Evolutionary conservation across 1,139 yeast species (phyloP).

Genomic region (Pichia sp.): DNA sequence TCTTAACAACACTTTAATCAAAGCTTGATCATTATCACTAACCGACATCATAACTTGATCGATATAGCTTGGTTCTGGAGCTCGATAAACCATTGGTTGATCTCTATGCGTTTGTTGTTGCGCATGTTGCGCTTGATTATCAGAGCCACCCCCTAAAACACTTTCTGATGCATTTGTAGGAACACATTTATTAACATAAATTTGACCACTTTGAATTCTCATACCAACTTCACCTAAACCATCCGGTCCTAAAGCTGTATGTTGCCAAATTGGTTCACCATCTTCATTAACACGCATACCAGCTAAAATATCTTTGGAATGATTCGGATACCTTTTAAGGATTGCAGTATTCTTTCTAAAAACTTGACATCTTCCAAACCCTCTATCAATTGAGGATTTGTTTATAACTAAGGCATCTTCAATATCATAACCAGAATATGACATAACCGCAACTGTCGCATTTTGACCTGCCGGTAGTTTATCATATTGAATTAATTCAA

Average conservation of each 20-base stretch:
- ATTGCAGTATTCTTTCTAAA: constrained; percentile 86
- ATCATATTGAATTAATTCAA: constrained; percentile 91
- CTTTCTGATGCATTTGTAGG: constrained; percentile 84
- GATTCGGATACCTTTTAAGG: constrained; percentile 87
- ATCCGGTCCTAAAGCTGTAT: constrained; percentile 82
- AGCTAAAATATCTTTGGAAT: constrained; percentile 81
- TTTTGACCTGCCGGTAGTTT: constrained; percentile 98
- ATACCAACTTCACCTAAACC: constrained; percentile 97
- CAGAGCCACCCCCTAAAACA: constrained; percentile 42
- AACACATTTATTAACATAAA: constrained; percentile 85
- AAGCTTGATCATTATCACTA: constrained; percentile 89
- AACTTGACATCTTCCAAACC: constrained; percentile 98
- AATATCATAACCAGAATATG: constrained; percentile 97
- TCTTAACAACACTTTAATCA: constrained; percentile 83
- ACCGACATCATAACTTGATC: constrained; percentile 98
- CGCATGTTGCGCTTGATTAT: constrained; percentile 21
- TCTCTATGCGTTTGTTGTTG: constrained; percentile 43
- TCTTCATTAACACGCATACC: constrained; percentile 86
- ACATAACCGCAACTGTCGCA: constrained; percentile 98
- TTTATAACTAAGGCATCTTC: constrained; percentile 97
- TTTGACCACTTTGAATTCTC: constrained; percentile 86
- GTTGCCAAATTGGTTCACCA: constrained; percentile 79
- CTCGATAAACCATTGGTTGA: constrained; percentile 85
- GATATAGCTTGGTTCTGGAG: constrained; percentile 91
- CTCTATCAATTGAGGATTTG: constrained; percentile 90